Evolutionary conservation across 192 early-diverging fungal species (phyloP), one percentile per base, ranked within the genome.

Genomic region (Pilaira anomala): DNA sequence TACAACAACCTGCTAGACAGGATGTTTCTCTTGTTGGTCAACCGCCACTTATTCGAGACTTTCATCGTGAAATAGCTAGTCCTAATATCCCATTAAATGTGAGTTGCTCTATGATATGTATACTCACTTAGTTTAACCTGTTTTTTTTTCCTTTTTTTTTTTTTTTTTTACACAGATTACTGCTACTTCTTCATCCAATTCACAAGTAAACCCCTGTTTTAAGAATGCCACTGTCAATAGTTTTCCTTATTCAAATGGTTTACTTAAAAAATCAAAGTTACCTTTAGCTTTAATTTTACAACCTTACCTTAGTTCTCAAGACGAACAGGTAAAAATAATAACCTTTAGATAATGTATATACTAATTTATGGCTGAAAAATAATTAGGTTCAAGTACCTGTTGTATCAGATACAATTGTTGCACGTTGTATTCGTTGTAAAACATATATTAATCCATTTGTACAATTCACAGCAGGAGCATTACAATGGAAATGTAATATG

Each of bases 401-500:
- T 74, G 79, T 78, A 77, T 30, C 88, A 86, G 14, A 84, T 94
- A 28, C 84, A 82, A 58, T 78, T 87, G 41, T 90, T 91, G 51
- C 90, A 49, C 86, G 97, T 41, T 98, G 97, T 78, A 72, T 81
- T 56, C 88, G 95, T 7, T 98, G 97, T 84, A 90, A 89, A 28
- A 91, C 91, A 0, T 98, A 98, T 68, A 88, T 97, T 72, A 98
- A 98, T 72, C 93, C 95, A 14, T 88, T 87, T 74, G 90, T 94
- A 69, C 74, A 74, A 28, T 98, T 95, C 63, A 85, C 90, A 7
- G 85, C 93, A 21, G 94, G 95, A 24, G 97, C 95, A 18, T 83
- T 92, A 51, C 85, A 84, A 49, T 98, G 89, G 76, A 80, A 89
- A 58, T 98, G 97, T 73, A 98, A 98, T 74, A 79, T 98, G 80